Evolutionary conservation across 495 filamentous ascomycete genomes (phyloP), one percentile per base, ranked within the genome.

Genomic region (Aspergillus avenaceus): DNA sequence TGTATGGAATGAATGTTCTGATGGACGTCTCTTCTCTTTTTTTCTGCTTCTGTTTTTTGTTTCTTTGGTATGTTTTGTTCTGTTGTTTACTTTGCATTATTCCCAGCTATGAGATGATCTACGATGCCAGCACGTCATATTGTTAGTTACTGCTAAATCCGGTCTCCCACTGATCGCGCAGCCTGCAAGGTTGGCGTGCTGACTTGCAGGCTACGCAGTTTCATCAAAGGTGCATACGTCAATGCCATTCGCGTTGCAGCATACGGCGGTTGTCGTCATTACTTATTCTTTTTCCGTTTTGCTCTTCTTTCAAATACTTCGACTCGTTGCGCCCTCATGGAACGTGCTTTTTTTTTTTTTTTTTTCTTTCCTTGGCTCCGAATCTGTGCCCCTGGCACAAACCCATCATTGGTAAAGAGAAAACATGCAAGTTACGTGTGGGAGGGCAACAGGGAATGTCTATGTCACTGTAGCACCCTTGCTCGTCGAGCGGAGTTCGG

Each of bases 331-430:
- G 40, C 29, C 7, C 4, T 12, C 47, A 8, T 22, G n/a, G n/a
- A 14, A 5, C 18, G 8, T 44, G 9, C 23, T 21, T 22, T 41
- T 31, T 29, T 46, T 19, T 46, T 46, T 27, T 6, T 49, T 43
- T 42, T 47, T 55, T 58, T 45, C 43, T 36, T 53, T 52, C 18
- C 50, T 18, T 38, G 18, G 46, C 41, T 36, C 34, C 23, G 9
- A 16, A 43, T 55, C 32, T 34, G 56, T 48, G 49, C 49, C 58
- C 43, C 49, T 59, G 56, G 51, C 42, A 41, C 50, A 36, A 32
- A 41, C 45, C 44, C 51, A 53, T 58, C 56, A 49, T 52, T 60
- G 60, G 60, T 57, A 60, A 55, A 59, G 53, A 36, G 5, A 16
- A 50, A 53, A 49, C 16, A 27, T 21, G 41, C 16, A n/a, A 25